Evolutionary conservation across 139 green algal genomes (phyloP).

Genomic region (Raphidocelis subcapitata): DNA sequence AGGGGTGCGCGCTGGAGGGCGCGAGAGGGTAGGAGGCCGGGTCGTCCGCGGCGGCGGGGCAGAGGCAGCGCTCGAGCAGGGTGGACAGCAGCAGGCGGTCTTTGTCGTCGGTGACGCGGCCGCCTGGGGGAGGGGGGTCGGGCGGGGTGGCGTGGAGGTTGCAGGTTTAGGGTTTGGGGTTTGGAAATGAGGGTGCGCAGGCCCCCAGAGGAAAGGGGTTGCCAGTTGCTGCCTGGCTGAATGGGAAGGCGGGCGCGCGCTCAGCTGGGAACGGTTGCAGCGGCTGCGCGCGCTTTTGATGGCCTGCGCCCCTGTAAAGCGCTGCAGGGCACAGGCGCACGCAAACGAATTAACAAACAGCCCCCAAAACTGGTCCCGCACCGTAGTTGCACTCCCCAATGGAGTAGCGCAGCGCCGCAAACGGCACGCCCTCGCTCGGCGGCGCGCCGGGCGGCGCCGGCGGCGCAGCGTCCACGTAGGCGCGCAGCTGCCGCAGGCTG

Average conservation of each 20-base stretch:
- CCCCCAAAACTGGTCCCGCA: too few species aligned
- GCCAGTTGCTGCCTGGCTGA: too few species aligned
- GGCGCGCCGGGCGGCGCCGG: not conserved
- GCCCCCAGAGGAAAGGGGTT: too few species aligned
- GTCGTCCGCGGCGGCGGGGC: slow-evolving; percentile 35
- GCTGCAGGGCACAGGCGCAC: too few species aligned
- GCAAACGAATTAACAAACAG: too few species aligned
- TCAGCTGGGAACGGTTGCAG: too few species aligned
- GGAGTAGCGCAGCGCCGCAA: slow-evolving; percentile 64
- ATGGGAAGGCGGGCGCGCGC: too few species aligned
- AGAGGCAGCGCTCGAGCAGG: slow-evolving; percentile 60
- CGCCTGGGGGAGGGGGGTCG: slow-evolving; percentile 16
- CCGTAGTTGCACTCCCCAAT: slow-evolving; percentile 76
- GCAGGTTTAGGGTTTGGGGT: slow-evolving; percentile 55
- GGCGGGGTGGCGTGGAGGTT: too few species aligned
- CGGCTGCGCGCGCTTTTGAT: too few species aligned
- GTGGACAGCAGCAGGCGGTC: slow-evolving; percentile 69
- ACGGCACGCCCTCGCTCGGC: slow-evolving; percentile 38
- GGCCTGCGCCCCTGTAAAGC: too few species aligned
- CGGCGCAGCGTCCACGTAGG: slow-evolving; percentile 66
- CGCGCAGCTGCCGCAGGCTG: slow-evolving; percentile 63
- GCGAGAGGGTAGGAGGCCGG: slow-evolving; percentile 1
- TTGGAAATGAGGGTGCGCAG: too few species aligned
- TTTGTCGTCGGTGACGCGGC: slow-evolving; percentile 78
- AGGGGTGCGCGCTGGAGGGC: slow-evolving; percentile 47